phyloP scores from a whole-genome alignment of 257 asterid genomes.

The Catharanthus roseus region DNA sequence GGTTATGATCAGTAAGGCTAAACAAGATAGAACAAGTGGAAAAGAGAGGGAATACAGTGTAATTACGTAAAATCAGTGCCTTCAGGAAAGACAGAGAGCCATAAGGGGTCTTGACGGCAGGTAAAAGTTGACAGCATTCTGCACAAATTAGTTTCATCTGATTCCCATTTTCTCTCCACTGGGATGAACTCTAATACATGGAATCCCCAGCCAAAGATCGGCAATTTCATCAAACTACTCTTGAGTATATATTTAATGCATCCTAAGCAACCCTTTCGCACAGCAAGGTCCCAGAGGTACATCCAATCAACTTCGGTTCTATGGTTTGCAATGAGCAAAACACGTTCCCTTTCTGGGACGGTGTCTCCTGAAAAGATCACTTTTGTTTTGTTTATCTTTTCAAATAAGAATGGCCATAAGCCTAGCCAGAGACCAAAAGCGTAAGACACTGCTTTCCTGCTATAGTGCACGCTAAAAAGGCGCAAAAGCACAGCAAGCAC shows the following conservation, averaged over 20 bases:
- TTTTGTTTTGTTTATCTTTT: slow-evolving; percentile 65
- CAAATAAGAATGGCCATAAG: slow-evolving; percentile 89
- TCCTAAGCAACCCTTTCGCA: slow-evolving; percentile 72
- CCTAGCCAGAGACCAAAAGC: slow-evolving; percentile 81
- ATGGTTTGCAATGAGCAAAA: slow-evolving; percentile 71
- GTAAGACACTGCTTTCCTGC: slow-evolving; percentile 51
- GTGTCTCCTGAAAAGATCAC: slow-evolving; percentile 73
- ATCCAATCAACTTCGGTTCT: slow-evolving; percentile 97
- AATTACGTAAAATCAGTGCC: slow-evolving; percentile 89
- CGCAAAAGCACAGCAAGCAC: slow-evolving; percentile 52
- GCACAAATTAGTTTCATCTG: slow-evolving; percentile 47
- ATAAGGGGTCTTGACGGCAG: slow-evolving; percentile 56
- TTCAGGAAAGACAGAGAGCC: slow-evolving; percentile 93
- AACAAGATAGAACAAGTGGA: background rate
- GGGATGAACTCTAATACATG: slow-evolving; percentile 85
- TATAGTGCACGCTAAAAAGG: slow-evolving; percentile 48
- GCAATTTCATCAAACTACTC: slow-evolving; percentile 84
- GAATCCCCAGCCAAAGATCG: slow-evolving; percentile 90
- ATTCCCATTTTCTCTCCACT: slow-evolving; percentile 79
- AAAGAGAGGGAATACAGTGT: slow-evolving; percentile 15
- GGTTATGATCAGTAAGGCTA: background rate
- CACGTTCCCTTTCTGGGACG: slow-evolving; percentile 64
- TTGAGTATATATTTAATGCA: slow-evolving; percentile 67
- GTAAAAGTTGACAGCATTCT: slow-evolving; percentile 45
- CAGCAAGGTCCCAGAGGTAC: slow-evolving; percentile 91